A percentile compares a stretch with the other conserved stretches of the same genome.
Conservation (phyloP, 139 green algal species). For the Haematococcus sp. region DNA sequence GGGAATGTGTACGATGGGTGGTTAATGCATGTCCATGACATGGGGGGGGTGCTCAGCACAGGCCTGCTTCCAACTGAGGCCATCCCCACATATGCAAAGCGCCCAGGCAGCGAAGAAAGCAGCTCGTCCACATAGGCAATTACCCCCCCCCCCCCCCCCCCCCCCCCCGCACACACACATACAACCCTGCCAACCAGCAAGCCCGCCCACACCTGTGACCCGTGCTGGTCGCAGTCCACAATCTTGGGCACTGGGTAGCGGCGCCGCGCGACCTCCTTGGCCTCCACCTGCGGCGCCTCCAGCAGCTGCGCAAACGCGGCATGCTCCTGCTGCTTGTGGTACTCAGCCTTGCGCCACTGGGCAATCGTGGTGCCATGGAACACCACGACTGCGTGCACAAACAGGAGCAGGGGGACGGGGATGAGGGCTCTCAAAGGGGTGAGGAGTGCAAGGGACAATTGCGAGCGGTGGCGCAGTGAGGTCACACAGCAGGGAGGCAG, state of each 20-base stretch:
- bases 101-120: too few species aligned
- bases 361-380: conserved; percentile 86
- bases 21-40: neutral
- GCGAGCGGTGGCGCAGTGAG: too few species aligned
- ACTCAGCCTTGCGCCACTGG: conserved; percentile 90
- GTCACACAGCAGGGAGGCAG: too few species aligned
- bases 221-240: conserved; percentile 97
- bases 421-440: too few species aligned
- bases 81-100: too few species aligned
- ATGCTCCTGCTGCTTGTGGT: conserved; percentile 86
- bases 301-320: conserved; percentile 87
- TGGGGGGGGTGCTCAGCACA: neutral
- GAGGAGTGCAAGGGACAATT: neutral
- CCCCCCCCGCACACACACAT: too few species aligned
- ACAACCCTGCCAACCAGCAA: neutral
- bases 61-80: too few species aligned
- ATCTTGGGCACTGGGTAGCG: conserved; percentile 91
- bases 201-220: conserved; percentile 60
- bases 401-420: neutral
- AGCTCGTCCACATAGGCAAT: too few species aligned
- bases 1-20: too few species aligned
- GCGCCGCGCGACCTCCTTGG: conserved; percentile 59
- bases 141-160: too few species aligned
- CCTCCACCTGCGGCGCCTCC: conserved; percentile 56
- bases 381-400: conserved; percentile 50